Percentiles rank a stretch among this genome's conserved stretches.
Evolutionary conservation across 148 eudicot species (phyloP).

Genomic region (Cornus suecica): DNA sequence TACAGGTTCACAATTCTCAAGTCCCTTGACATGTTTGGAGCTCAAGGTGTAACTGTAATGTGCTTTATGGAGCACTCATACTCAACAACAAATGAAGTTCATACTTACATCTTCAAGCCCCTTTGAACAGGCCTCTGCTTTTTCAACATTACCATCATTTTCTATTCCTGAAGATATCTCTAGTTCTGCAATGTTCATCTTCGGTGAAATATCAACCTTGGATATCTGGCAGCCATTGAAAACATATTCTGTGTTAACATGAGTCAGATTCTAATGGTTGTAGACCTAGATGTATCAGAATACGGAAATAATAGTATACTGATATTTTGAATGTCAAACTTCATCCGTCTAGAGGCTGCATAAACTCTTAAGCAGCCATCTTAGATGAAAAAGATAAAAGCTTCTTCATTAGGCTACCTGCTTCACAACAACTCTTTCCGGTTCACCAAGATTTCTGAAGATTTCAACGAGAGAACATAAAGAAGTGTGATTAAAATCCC

Average conservation of each 20-base stretch:
- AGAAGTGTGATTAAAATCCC: constrained; percentile 11
- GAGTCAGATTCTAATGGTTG: constrained; percentile 18
- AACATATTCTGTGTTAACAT: constrained; percentile 22
- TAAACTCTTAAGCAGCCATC: background rate
- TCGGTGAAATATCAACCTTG: constrained; percentile 26
- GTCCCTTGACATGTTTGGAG: background rate
- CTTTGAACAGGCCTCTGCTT: constrained; percentile 76
- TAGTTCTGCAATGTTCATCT: constrained; percentile 34
- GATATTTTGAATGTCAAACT: background rate
- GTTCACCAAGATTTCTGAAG: constrained; percentile 47
- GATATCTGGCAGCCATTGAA: constrained; percentile 19
- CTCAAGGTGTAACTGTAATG: background rate
- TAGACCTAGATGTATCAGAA: constrained; percentile 32
- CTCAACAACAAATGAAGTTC: background rate
- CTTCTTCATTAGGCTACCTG: constrained; percentile 32
- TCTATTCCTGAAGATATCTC: constrained; percentile 37
- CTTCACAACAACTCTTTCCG: constrained; percentile 26
- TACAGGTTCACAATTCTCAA: background rate
- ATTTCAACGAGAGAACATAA: constrained; percentile 8
- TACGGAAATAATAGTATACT: background rate
- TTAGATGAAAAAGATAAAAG: constrained; percentile 1
- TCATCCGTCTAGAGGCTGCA: background rate
- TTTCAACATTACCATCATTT: constrained; percentile 55
- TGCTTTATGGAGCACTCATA: background rate
- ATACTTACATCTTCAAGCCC: constrained; percentile 78